Percentiles rank a stretch among this genome's conserved stretches.
These are phyloP conservation scores for Yamadazyma laniorum DNA, from an alignment of 805 yeast species.

Conservation along the genomic window DNA sequence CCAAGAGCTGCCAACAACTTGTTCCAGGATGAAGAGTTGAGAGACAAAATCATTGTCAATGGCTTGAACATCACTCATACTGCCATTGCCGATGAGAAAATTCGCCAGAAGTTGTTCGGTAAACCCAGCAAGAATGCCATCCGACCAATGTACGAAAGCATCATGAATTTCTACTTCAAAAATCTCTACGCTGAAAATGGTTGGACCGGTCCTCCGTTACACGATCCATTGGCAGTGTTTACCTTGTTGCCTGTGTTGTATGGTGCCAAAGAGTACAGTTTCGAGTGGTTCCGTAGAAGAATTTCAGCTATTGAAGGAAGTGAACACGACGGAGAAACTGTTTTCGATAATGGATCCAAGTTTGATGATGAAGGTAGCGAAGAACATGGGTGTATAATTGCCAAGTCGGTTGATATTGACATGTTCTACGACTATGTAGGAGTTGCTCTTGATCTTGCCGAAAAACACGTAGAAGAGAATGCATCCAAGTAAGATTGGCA, in stretches of 20 bases:
- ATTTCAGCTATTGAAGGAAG: constrained; percentile 28
- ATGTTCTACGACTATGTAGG: constrained; percentile 18
- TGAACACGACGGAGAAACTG: constrained; percentile 29
- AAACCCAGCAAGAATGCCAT: constrained; percentile 29
- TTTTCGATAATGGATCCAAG: constrained; percentile 12
- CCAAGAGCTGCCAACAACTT: constrained; percentile 70
- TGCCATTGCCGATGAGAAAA: constrained; percentile 45
- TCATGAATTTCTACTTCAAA: constrained; percentile 21
- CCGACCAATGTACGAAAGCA: constrained; percentile 32
- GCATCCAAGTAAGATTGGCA: neutral
- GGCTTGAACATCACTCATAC: constrained; percentile 74
- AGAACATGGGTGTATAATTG: constrained; percentile 19
- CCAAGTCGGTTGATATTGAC: constrained; percentile 15
- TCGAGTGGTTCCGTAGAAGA: constrained; percentile 24
- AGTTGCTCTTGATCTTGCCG: constrained; percentile 20
- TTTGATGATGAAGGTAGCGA: constrained; percentile 13
- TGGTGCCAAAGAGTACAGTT: constrained; percentile 17
- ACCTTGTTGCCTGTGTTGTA: constrained; percentile 50
- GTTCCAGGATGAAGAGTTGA: constrained; percentile 45
- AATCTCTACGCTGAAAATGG: constrained; percentile 12
- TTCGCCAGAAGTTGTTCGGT: constrained; percentile 26
- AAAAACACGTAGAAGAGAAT: constrained; percentile 9
- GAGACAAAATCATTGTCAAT: constrained; percentile 50
- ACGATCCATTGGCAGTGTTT: constrained; percentile 74
- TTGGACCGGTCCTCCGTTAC: constrained; percentile 66